Evolutionary conservation across 2,329 filamentous ascomycete genomes (phyloP).

Genomic region (Bipolaris bicolor): DNA sequence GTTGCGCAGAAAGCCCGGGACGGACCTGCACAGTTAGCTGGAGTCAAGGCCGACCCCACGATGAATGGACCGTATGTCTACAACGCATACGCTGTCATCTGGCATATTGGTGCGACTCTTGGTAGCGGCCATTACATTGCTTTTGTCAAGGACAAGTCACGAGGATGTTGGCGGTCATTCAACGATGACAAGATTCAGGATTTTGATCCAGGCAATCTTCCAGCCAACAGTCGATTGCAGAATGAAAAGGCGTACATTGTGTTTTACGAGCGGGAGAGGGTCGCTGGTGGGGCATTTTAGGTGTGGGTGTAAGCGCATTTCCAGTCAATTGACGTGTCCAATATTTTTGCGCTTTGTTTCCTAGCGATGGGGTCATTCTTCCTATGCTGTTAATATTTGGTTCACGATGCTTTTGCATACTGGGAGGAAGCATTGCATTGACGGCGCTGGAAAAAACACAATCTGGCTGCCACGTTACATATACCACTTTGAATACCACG

Average conservation of each 20-base stretch:
- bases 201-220: slow-evolving; percentile 61
- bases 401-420: slow-evolving; percentile 1
- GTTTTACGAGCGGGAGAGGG: slow-evolving; percentile 61
- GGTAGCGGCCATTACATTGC: slow-evolving; percentile 81
- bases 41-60: slow-evolving; percentile 48
- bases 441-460: slow-evolving; percentile 10
- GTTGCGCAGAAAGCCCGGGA: slow-evolving; percentile 35
- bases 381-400: slow-evolving; percentile 2
- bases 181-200: slow-evolving; percentile 62
- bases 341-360: neutral
- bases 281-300: slow-evolving; percentile 40
- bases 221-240: slow-evolving; percentile 59
- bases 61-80: slow-evolving; percentile 71
- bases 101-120: slow-evolving; percentile 72
- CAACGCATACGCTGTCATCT: slow-evolving; percentile 83
- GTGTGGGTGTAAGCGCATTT: neutral
- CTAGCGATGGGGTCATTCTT: neutral
- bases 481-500: slow-evolving; percentile 15
- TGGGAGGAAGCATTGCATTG: slow-evolving; percentile 14
- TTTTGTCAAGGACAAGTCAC: slow-evolving; percentile 58
- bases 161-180: slow-evolving; percentile 65
- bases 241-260: slow-evolving; percentile 70
- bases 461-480: neutral
- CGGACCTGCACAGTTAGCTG: slow-evolving; percentile 34
- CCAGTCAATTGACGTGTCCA: neutral